Evolutionary conservation across 1,284 basidiomycete species (phyloP), one percentile per base, ranked within the genome.

Genomic region (Ustanciosporium gigantosporum): DNA sequence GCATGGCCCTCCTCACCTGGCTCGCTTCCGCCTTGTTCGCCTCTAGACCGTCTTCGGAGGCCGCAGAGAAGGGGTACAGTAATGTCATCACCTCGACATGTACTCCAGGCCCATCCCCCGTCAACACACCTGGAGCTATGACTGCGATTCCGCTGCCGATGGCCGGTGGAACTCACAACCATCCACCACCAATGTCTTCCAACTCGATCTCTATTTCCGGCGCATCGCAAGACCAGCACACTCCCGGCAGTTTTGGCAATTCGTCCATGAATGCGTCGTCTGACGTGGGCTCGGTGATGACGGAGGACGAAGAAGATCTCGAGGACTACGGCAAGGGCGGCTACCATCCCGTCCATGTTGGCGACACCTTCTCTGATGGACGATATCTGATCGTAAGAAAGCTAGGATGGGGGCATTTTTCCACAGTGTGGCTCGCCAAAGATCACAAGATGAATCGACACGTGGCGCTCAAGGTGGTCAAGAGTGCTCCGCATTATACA

Each of bases 381-480:
- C 82, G 94, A 36, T 98, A 98, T 79, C 79, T 86, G 67, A 89
- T 97, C 70, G 91, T 96, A 48, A 82, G 94, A 60, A 98, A 98
- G 80, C 86, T 98, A 13, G 95, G 94, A 25, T 98, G 94, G 90
- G 94, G 95, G 34, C 95, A 98, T 79, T 98, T 98, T 80, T 80
- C 79, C 15, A 81, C 80, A 9, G 80, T 81, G 9, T 78, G 76
- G 76, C 69, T 79, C 8, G 77, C 77, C n/a, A 71, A 71, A 21
- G 77, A 79, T 53, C 49, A 43, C 80, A 95, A 92, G 76, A 84
- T 90, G 79, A 87, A 90, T 73, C 89, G 92, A 34, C 95, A 98
- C 80, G 95, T 98, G 66, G 94, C 94, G 8, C 87, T 98, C 79
- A 98, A 98, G 80, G 91, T 98, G 70, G 95, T 98, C 79, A 98